Conservation (phyloP, 169 alveolate species). For the Plasmodium gonderi region DNA sequence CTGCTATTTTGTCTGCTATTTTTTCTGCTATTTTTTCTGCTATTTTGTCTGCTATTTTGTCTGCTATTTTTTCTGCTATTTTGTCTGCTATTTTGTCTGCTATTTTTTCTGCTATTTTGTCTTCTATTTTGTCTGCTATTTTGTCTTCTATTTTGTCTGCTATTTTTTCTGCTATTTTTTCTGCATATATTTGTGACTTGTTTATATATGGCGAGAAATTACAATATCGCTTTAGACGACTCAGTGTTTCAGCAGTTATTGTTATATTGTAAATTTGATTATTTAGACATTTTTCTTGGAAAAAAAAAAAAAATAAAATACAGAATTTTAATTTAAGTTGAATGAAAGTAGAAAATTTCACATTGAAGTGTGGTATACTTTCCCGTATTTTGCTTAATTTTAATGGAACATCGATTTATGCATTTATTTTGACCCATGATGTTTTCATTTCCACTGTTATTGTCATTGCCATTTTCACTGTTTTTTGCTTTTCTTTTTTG, state of each 20-base stretch:
- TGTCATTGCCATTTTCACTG: too few species aligned
- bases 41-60: background rate
- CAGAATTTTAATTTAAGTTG: background rate
- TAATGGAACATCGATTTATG: background rate
- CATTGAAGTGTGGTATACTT: background rate
- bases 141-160: background rate
- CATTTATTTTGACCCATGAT: background rate
- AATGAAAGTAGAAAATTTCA: background rate
- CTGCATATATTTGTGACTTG: background rate
- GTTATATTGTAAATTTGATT: background rate
- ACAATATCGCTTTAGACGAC: background rate
- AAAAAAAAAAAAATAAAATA: background rate
- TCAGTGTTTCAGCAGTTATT: background rate
- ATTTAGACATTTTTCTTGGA: background rate
- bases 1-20: background rate
- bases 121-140: background rate
- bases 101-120: too few species aligned
- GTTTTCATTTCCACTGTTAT: too few species aligned
- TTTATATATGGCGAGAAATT: background rate
- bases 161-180: conserved; percentile 2
- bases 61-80: too few species aligned
- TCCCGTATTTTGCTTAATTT: background rate
- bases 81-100: background rate
- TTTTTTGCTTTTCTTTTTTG: background rate
- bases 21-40: too few species aligned